These are phyloP conservation scores for Pontederia crassipes DNA, from an alignment of 176 grass and related monocot genomes.

Conservation along the genomic window DNA sequence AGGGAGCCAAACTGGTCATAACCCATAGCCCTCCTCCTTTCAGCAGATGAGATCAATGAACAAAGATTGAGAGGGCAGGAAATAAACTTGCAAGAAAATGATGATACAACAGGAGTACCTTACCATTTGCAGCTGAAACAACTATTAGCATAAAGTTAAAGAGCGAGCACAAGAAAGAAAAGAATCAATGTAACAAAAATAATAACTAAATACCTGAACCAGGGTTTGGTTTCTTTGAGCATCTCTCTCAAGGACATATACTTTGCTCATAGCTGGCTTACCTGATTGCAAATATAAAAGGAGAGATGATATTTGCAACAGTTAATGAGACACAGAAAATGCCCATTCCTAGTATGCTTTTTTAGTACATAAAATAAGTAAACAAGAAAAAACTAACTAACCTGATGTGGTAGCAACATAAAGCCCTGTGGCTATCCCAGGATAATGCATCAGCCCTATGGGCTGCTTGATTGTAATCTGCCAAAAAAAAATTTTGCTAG, in stretches of 20 bases:
- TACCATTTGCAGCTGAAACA: no score
- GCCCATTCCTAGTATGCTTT: neutral
- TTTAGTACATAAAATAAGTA: neutral
- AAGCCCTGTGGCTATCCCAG: constrained; percentile 70
- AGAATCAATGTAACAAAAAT: neutral
- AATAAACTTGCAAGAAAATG: no score
- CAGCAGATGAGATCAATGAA: no score
- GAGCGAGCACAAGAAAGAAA: neutral
- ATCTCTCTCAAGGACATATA: constrained; percentile 65
- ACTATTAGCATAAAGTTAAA: neutral
- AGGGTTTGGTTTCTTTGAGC: constrained; percentile 48
- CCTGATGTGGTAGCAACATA: constrained; percentile 74
- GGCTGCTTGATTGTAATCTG: constrained; percentile 73
- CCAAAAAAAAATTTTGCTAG: neutral
- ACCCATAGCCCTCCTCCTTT: no score
- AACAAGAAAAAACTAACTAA: constrained; percentile 9
- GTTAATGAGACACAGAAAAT: constrained; percentile 1
- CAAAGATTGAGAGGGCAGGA: no score
- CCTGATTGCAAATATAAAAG: constrained; percentile 29
- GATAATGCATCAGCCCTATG: constrained; percentile 72
- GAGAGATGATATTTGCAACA: neutral
- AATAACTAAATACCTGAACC: constrained; percentile 41
- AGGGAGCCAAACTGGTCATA: no score
- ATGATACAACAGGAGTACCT: no score
- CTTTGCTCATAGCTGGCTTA: constrained; percentile 79